Base-by-base conservation (phyloP, 768 basidiomycete genomes). In the Panaeolus papilionaceus region DNA sequence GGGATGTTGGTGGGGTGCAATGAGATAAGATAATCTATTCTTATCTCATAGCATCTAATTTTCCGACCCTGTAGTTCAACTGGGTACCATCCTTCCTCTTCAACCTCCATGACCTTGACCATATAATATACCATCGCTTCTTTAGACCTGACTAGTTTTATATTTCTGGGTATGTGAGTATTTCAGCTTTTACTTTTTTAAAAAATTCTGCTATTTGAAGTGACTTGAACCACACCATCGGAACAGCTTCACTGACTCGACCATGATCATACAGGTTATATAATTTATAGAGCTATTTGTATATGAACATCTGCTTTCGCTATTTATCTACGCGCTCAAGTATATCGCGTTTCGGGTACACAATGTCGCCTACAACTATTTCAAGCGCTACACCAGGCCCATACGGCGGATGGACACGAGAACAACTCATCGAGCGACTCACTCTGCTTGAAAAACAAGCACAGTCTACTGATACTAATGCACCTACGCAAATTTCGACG, bases 391-490 rank as follows among this genome's bases (percentile, higher is more conserved):
- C 66, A 18, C 77, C 77, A 75, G 81, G 82, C 66, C 81, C 66
- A 38, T 83, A 82, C 71, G 75, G 77, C 4, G 73, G 71, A 61
- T 82, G 80, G 81, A 77, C 81, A 40, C 68, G 90, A 66, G 88
- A 92, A 73, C 86, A 92, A 63, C 88, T 96, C 67, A 88, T 95
- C 64, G 83, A 87, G 44, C 85, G 87, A 62, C 76, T 96, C 20
- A 78, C 78, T 23, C 79, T 86, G 49, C 83, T 93, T 58, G 91
- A 93, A 64, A 73, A n/a, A 51, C 72, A 9, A 78, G 12, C 54
- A 16, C 54, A 67, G 65, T 61, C 77, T 20, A 65, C 10, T 7
- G 64, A 71, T 20, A 16, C 38, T 18, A 33, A 38, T 62, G 45
- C n/a, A 39, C 45, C 54, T 33, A 58, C 54, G 10, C 8, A 28